Evolutionary conservation across 352 stramenopile species (phyloP), one percentile per base, ranked within the genome.

Genomic region (Halophytophthora batemanensis): DNA sequence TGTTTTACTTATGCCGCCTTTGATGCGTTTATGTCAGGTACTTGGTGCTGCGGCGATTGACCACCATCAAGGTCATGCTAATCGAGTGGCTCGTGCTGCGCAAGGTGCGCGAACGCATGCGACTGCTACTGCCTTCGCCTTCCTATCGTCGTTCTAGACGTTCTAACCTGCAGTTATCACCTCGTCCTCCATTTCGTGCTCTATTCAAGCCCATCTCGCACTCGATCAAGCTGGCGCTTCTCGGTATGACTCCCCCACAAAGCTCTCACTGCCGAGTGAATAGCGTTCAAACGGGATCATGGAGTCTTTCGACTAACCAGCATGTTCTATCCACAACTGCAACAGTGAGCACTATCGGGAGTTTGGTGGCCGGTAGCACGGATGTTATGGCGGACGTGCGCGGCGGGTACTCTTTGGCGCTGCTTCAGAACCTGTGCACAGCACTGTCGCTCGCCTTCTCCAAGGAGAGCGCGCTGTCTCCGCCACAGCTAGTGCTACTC

Each of bases 21-120:
- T n/a, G n/a, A 15, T 42, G 10, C 25, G 45, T 17, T 11, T 58
- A 18, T 25, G 45, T 5, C 45, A 82, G 72, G 69, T 82, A 80
- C 34, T 50, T 82, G 36, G 79, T 90, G 45, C 60, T 90, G 40
- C 76, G 79, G 18, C 66, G 79, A 8, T 65, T 90, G 43, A 87
- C 76, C 11, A 90, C 79, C 11, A 59, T 90, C 64, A 87, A 84
- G 25, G 77, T 90, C 46, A 71, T 90, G 64, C 59, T 87, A 45
- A 85, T 90, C 59, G 79, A 90, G 50, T 87, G 74, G 73, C 61
- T 90, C 61, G 69, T 87, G 47, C 65, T 87, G 36, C 56, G 71
- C 61, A 85, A 90, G 56, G 69, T 74, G n/a, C 15, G 43, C 29
- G n/a, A n/a, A 6, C 1, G 17, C 3, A 38, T 23, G 2, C 2